phyloP scores from a whole-genome alignment of 495 filamentous ascomycete genomes.

The Talaromyces trachyspermus region DNA sequence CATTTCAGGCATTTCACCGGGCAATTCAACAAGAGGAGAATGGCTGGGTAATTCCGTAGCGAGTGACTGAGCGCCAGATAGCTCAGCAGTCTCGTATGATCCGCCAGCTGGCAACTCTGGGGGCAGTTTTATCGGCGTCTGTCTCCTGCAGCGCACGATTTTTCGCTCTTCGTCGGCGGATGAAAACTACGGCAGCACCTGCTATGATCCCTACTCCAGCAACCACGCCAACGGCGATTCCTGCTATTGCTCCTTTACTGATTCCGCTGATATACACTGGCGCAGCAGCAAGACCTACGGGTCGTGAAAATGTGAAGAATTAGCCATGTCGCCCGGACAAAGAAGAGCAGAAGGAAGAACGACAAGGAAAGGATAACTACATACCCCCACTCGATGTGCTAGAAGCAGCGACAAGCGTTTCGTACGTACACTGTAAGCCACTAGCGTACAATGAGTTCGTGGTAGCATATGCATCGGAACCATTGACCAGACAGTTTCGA shows the following conservation, averaged over 20 bases:
- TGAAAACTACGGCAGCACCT: not conserved
- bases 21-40: not conserved
- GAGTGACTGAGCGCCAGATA: not conserved
- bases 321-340: conserved; percentile 55
- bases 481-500: conserved; percentile 26
- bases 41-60: too few relatives aligned
- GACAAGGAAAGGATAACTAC: too few relatives aligned
- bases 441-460: conserved; percentile 31
- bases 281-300: conserved; percentile 25
- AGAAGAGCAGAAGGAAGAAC: conserved; percentile 48
- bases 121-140: not conserved
- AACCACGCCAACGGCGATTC: conserved; percentile 52
- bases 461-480: conserved; percentile 72
- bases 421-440: not conserved
- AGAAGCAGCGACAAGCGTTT: conserved; percentile 35
- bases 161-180: not conserved
- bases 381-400: conserved; percentile 44
- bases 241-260: conserved; percentile 33
- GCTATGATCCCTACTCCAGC: conserved; percentile 65
- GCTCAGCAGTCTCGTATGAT: not conserved
- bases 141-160: not conserved
- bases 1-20: not conserved
- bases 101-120: not conserved
- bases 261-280: conserved; percentile 26
- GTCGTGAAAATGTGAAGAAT: conserved; percentile 48